phyloP scores from a whole-genome alignment of 2,329 filamentous ascomycete species.

The Emergomyces pasteurianus region DNA sequence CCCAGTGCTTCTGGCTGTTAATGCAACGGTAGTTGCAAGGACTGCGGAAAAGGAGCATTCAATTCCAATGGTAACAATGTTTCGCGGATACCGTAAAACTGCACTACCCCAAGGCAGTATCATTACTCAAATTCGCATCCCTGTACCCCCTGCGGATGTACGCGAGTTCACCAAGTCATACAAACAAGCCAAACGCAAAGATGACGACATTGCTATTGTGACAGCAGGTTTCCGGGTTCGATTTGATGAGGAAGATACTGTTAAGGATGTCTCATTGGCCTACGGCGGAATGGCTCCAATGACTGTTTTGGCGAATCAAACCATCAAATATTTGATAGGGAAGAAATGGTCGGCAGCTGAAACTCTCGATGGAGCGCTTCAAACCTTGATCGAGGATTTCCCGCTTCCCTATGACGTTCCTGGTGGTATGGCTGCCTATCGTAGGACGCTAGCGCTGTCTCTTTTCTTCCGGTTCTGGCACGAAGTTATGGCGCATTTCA shows the following conservation, averaged over 20 bases:
- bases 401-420: conserved; percentile 73
- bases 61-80: conserved; percentile 72
- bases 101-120: conserved; percentile 62
- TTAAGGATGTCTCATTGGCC: conserved; percentile 59
- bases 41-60: conserved; percentile 54
- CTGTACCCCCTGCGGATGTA: conserved; percentile 50
- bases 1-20: conserved; percentile 68
- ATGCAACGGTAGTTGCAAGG: conserved; percentile 61
- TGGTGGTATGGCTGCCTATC: conserved; percentile 81
- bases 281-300: conserved; percentile 83
- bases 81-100: conserved; percentile 69
- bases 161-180: conserved; percentile 71
- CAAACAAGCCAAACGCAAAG: conserved; percentile 83
- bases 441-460: conserved; percentile 66
- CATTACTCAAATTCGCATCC: conserved; percentile 66
- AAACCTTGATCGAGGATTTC: conserved; percentile 64
- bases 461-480: conserved; percentile 95
- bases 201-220: conserved; percentile 87
- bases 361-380: conserved; percentile 71
- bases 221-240: conserved; percentile 63
- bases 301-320: conserved; percentile 62
- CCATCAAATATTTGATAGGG: conserved; percentile 55
- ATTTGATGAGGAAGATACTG: conserved; percentile 49
- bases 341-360: conserved; percentile 61
- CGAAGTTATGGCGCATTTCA: conserved; percentile 55